These are phyloP conservation scores for Fusarium neocosmosporiellum DNA, from an alignment of 2,329 filamentous ascomycete species.

Conservation along the genomic window DNA sequence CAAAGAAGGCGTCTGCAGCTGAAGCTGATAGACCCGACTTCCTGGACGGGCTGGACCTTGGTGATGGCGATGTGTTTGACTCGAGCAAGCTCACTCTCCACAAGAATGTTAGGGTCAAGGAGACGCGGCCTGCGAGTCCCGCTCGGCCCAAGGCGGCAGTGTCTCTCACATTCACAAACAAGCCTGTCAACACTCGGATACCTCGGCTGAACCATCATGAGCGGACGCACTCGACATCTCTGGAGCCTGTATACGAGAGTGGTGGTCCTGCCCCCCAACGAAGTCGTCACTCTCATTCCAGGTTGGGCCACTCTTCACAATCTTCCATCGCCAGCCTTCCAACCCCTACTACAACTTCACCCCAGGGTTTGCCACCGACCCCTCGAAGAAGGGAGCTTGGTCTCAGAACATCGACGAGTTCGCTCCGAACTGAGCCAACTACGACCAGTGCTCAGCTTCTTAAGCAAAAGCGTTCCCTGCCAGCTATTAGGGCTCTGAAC, in stretches of 20 bases:
- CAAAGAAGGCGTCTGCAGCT: constrained; percentile 48
- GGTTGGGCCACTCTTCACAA: constrained; percentile 75
- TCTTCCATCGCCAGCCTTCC: constrained; percentile 74
- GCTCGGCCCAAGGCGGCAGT: constrained; percentile 79
- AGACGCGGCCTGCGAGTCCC: constrained; percentile 75
- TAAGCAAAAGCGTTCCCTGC: constrained; percentile 73
- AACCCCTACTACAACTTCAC: constrained; percentile 68
- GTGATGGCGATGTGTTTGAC: constrained; percentile 83
- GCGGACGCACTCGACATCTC: constrained; percentile 73
- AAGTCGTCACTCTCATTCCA: constrained; percentile 71
- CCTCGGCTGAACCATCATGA: constrained; percentile 81
- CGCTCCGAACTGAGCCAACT: constrained; percentile 69
- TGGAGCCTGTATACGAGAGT: constrained; percentile 94
- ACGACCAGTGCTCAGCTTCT: constrained; percentile 74
- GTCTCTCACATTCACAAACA: constrained; percentile 92
- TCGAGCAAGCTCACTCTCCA: constrained; percentile 85
- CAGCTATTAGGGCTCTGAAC: constrained; percentile 65
- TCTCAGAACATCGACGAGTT: constrained; percentile 64
- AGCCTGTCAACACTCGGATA: constrained; percentile 76
- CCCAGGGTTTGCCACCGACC: constrained; percentile 65
- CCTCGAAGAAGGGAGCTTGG: constrained; percentile 71
- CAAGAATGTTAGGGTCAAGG: constrained; percentile 90
- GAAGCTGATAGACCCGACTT: constrained; percentile 78
- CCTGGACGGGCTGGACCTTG: constrained; percentile 86
- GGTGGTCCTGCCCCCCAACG: constrained; percentile 75